phyloP scores from a whole-genome alignment of 768 basidiomycete species.

The Boletus barrowsii region DNA sequence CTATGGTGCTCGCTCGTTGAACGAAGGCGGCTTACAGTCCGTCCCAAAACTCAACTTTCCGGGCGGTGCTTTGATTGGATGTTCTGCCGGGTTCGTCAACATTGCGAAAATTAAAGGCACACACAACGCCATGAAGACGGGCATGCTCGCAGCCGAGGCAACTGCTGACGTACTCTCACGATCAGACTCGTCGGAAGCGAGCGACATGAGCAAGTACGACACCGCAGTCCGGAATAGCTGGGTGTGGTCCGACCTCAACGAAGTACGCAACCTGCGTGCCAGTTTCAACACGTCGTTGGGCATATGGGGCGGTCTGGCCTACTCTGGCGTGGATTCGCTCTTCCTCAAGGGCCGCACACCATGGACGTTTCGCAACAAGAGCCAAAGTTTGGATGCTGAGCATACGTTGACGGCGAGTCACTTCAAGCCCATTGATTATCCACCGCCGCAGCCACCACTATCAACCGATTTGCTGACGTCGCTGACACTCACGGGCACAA shows the following conservation, averaged over 20 bases:
- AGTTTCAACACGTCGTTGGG: constrained; percentile 82
- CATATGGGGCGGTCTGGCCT: constrained; percentile 81
- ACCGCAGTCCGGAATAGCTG: constrained; percentile 68
- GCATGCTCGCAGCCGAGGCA: constrained; percentile 93
- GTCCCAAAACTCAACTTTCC: constrained; percentile 87
- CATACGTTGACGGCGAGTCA: constrained; percentile 67
- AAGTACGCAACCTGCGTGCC: constrained; percentile 89
- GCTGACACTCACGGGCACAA: constrained; percentile 86
- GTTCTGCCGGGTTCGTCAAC: constrained; percentile 95
- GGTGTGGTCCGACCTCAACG: constrained; percentile 81
- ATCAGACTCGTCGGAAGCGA: constrained; percentile 16
- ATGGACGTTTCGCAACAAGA: constrained; percentile 83
- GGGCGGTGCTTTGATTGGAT: constrained; percentile 92
- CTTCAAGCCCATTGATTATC: constrained; percentile 80
- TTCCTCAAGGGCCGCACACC: constrained; percentile 82
- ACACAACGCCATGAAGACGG: constrained; percentile 98
- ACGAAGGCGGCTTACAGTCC: constrained; percentile 92
- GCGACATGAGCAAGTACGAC: constrained; percentile 76
- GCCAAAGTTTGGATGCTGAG: constrained; percentile 54
- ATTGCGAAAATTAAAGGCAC: constrained; percentile 98
- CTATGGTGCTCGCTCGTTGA: constrained; percentile 86
- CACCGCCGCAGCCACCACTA: constrained; percentile 80
- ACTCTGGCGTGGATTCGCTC: constrained; percentile 86
- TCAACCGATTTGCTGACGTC: constrained; percentile 93
- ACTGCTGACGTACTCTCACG: constrained; percentile 61